phyloP scores from a whole-genome alignment of 2,329 filamentous ascomycete genomes.

The Chrysoporthe cubensis region DNA sequence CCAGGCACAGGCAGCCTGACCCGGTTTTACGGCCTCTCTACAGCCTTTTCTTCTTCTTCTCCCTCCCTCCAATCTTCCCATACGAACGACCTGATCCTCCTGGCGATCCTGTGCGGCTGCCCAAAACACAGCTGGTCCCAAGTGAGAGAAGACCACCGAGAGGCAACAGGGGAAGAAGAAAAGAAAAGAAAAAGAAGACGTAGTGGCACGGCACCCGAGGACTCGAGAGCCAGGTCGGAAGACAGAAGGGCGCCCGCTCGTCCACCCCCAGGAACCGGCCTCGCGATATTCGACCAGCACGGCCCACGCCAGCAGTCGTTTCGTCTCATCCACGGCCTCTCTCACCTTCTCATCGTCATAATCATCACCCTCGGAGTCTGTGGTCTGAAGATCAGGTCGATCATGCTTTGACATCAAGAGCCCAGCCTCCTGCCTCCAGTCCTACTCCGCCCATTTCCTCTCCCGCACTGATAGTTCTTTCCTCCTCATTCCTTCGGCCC shows the following conservation, averaged over 20 bases:
- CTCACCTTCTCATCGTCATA: slow-evolving; percentile 20
- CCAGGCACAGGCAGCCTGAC: slow-evolving; percentile 2
- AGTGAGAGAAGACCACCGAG: slow-evolving; percentile 3
- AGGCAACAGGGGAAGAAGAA: not conserved
- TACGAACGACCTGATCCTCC: slow-evolving; percentile 17
- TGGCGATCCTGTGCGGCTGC: slow-evolving; percentile 21
- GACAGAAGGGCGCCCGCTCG: slow-evolving; percentile 15
- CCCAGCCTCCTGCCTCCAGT: slow-evolving; percentile 14
- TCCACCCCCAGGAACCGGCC: slow-evolving; percentile 15
- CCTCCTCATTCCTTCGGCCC: slow-evolving; percentile 21
- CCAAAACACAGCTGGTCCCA: slow-evolving; percentile 13
- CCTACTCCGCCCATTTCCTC: slow-evolving; percentile 21
- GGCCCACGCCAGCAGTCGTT: slow-evolving; percentile 27
- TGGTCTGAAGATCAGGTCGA: slow-evolving; percentile 27
- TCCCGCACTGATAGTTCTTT: slow-evolving; percentile 18
- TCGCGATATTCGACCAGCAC: slow-evolving; percentile 23
- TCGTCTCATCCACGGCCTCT: slow-evolving; percentile 26
- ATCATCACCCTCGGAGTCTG: slow-evolving; percentile 19
- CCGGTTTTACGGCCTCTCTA: slow-evolving; percentile 10
- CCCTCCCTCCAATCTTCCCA: slow-evolving; percentile 18
- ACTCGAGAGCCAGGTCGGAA: not conserved
- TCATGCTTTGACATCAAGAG: slow-evolving; percentile 28
- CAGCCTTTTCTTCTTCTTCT: slow-evolving; percentile 8
- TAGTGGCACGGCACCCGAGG: not conserved
- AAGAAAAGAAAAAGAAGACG: not conserved